A percentile compares a stretch with the other conserved stretches of the same genome.
phyloP scores from a whole-genome alignment of 805 yeast genomes.

The Isabelozyma gotoi region DNA sequence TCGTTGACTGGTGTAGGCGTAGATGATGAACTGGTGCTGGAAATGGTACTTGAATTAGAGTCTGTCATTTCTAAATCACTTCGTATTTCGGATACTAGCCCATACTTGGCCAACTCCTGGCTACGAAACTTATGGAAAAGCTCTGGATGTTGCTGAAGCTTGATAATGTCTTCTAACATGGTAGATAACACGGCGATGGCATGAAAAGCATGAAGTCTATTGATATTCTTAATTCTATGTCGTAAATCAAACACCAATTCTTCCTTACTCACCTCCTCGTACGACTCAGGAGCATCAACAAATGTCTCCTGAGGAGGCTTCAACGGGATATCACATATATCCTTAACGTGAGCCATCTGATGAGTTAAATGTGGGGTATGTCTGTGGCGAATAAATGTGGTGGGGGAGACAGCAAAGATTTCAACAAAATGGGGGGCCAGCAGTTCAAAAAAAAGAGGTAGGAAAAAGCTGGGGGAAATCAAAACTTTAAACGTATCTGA shows the following conservation, averaged over 20 bases:
- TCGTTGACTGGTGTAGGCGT: slow-evolving; percentile 2
- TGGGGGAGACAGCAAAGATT: neutral
- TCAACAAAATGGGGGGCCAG: no score
- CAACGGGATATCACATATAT: slow-evolving; percentile 30
- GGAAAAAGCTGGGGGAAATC: no score
- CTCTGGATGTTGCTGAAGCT: slow-evolving; percentile 23
- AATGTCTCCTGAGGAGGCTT: slow-evolving; percentile 39
- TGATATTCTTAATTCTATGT: slow-evolving; percentile 30
- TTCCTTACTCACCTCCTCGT: slow-evolving; percentile 31
- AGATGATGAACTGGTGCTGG: neutral
- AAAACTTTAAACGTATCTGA: no score
- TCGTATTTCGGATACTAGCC: neutral
- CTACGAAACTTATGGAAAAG: slow-evolving; percentile 22
- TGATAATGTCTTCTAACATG: slow-evolving; percentile 32
- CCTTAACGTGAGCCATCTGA: slow-evolving; percentile 1
- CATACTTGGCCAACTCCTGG: slow-evolving; percentile 20
- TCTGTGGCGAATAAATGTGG: no score
- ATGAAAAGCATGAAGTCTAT: slow-evolving; percentile 34
- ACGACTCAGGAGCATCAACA: slow-evolving; percentile 36
- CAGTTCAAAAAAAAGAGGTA: no score
- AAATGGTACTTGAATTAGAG: neutral
- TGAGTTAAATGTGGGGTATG: neutral
- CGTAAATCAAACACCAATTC: slow-evolving; percentile 36
- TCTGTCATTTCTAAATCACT: neutral
- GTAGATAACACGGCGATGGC: slow-evolving; percentile 29